Evolutionary conservation across 116 monocot species (phyloP), one percentile per base, ranked within the genome.

Genomic region (Posidonia oceanica): DNA sequence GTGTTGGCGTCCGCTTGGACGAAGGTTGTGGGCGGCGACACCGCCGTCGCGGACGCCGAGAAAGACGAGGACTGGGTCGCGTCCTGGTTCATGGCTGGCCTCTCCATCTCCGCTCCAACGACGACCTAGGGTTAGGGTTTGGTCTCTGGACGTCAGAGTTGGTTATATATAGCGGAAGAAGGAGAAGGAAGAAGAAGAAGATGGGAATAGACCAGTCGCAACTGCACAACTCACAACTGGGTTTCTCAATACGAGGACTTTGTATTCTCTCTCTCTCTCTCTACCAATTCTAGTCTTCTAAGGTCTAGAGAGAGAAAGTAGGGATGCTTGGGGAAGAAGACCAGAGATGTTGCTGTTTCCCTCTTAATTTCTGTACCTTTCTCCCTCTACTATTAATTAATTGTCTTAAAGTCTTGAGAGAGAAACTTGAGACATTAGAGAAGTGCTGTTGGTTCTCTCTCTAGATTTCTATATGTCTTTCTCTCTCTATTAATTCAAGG

Each of bases 1-100:
- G 69, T 73, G 59, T 64, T 63, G 39, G 81, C 52, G 22, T 85
- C 85, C 11, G 85, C 85, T 36, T 85, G 85, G 36, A 85, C 76
- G 81, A 78, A 85, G 63, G 80, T 80, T 36, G 80, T 84, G 59
- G 77, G 77, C 40, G 72, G 65, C 3, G 61, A 52, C 29, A 36
- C 23, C 12, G 63, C 63, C 36, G 48, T 20, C 54, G 72, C 17
- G 10, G 64, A 20, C 15, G 69, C 40, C 22, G 61, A 3, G 17
- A 57, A 42, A 36, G 69, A 5, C 17, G 70, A 18, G 36, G 68
- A 36, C 54, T 68, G 68, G 5, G 54, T 53, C 39, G 39, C 42
- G 4, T 20, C 10, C 66, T 39, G 39, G 38, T 17, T 66, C n/a
- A 39, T 11, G n/a, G 66, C 20, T 44, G 66, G 66, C 36, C 68